Conservation (phyloP, 208 protist species). For the Trypanosoma platydactyli region DNA sequence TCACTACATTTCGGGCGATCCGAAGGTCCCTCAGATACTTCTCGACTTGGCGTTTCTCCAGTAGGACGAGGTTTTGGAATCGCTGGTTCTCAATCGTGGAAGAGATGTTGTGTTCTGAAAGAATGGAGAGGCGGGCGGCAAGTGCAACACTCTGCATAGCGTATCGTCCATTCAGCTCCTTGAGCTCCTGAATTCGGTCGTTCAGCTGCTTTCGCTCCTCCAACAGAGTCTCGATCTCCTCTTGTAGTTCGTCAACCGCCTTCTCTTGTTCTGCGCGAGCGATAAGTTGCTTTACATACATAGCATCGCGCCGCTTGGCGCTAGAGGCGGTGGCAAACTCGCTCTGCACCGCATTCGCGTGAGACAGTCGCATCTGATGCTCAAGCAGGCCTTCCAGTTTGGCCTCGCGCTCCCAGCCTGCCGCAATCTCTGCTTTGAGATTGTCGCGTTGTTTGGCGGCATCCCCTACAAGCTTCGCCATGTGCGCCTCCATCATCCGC, state of each 20-base stretch:
- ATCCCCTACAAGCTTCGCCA: slow-evolving; percentile 77
- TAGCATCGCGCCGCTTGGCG: slow-evolving; percentile 26
- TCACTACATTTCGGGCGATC: slow-evolving; percentile 48
- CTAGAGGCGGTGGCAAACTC: slow-evolving; percentile 16
- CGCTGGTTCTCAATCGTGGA: slow-evolving; percentile 54
- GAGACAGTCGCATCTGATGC: slow-evolving; percentile 73
- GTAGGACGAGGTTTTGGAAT: slow-evolving; percentile 48
- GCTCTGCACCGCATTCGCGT: slow-evolving; percentile 20
- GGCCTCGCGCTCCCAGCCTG: slow-evolving; percentile 35
- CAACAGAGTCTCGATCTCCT: slow-evolving; percentile 38
- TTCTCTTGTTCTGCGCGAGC: slow-evolving; percentile 61
- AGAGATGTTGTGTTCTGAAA: slow-evolving; percentile 73
- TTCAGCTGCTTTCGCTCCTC: slow-evolving; percentile 20
- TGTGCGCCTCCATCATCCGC: slow-evolving; percentile 60
- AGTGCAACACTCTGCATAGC: slow-evolving; percentile 74
- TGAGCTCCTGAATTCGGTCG: slow-evolving; percentile 37
- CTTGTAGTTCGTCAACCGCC: slow-evolving; percentile 54
- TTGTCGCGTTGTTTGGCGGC: slow-evolving; percentile 74
- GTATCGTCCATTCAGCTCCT: slow-evolving; percentile 72
- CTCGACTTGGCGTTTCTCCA: slow-evolving; percentile 40
- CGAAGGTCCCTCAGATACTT: slow-evolving; percentile 44
- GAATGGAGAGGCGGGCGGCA: slow-evolving; percentile 60
- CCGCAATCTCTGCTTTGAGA: slow-evolving; percentile 62
- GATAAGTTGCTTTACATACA: slow-evolving; percentile 68
- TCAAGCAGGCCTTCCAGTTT: slow-evolving; percentile 61